phyloP scores from a whole-genome alignment of 2,329 filamentous ascomycete genomes.

The Taxawa tesnikishii region DNA sequence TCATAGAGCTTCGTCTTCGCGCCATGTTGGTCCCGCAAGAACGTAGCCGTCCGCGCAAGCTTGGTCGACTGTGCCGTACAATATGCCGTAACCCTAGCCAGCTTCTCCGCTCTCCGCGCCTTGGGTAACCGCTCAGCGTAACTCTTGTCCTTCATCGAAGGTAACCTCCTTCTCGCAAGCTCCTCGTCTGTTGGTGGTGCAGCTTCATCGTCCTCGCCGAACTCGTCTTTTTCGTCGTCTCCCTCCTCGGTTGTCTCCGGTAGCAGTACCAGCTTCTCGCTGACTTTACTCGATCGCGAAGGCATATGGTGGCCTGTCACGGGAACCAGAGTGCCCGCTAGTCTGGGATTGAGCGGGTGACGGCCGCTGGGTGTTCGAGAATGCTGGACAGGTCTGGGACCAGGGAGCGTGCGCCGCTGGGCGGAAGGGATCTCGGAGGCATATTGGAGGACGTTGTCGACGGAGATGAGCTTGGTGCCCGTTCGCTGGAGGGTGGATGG shows the following conservation, averaged over 20 bases:
- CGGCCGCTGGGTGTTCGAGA: constrained; percentile 35
- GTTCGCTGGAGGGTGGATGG: constrained; percentile 22
- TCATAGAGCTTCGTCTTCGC: constrained; percentile 95
- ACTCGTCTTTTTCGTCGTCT: constrained; percentile 35
- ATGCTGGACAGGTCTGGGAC: constrained; percentile 35
- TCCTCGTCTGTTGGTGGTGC: constrained; percentile 57
- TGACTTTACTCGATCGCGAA: constrained; percentile 82
- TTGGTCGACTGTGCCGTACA: constrained; percentile 93
- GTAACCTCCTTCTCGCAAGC: constrained; percentile 50
- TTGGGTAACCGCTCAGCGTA: constrained; percentile 92
- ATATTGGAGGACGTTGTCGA: constrained; percentile 91
- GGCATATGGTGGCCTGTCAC: constrained; percentile 47
- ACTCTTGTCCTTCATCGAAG: constrained; percentile 59
- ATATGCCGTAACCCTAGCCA: constrained; percentile 86
- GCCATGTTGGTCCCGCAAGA: constrained; percentile 75
- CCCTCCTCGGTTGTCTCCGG: constrained; percentile 58
- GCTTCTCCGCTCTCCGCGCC: constrained; percentile 55
- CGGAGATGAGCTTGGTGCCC: constrained; percentile 62
- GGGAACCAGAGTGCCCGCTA: constrained; percentile 39
- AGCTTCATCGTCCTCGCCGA: constrained; percentile 50
- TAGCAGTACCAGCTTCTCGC: constrained; percentile 89
- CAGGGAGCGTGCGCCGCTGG: constrained; percentile 64
- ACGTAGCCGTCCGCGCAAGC: constrained; percentile 75
- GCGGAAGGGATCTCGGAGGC: constrained; percentile 91
- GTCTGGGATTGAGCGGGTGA: constrained; percentile 41